A percentile compares a stretch with the other conserved stretches of the same genome.
Conservation (phyloP, 495 filamentous ascomycete species). For the Penicillium taxi region DNA sequence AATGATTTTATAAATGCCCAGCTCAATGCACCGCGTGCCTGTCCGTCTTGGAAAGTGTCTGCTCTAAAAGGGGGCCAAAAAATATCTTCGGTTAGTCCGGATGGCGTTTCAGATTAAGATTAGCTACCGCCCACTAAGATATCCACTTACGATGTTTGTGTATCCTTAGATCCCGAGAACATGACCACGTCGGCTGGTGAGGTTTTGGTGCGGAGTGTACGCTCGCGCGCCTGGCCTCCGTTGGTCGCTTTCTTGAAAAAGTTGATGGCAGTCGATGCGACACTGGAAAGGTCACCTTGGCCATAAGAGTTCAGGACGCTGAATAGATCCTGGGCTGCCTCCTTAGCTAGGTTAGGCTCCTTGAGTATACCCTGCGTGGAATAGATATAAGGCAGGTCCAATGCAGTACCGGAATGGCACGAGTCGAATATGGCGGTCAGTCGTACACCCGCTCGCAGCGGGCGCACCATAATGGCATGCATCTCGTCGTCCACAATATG, state of each 20-base stretch:
- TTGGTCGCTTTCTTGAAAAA: slow-evolving; percentile 88
- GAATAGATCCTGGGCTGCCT: slow-evolving; percentile 87
- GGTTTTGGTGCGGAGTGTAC: slow-evolving; percentile 78
- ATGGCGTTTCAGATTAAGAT: background rate
- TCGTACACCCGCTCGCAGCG: slow-evolving; percentile 76
- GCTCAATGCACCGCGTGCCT: slow-evolving; percentile 94
- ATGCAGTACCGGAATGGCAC: slow-evolving; percentile 91
- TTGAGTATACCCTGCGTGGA: slow-evolving; percentile 92
- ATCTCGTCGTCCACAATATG: slow-evolving; percentile 98
- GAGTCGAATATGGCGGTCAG: slow-evolving; percentile 98
- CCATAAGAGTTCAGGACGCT: slow-evolving; percentile 80
- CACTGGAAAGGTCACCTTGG: slow-evolving; percentile 74
- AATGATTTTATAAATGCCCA: slow-evolving; percentile 92
- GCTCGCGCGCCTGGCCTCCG: slow-evolving; percentile 70
- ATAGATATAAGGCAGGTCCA: slow-evolving; percentile 96
- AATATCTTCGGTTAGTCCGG: slow-evolving; percentile 6
- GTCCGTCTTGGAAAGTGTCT: slow-evolving; percentile 49
- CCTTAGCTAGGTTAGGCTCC: slow-evolving; percentile 95
- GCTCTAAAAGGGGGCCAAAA: slow-evolving; percentile 17
- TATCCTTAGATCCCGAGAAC: slow-evolving; percentile 95
- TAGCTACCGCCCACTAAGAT: background rate
- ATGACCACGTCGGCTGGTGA: slow-evolving; percentile 94
- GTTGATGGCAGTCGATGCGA: slow-evolving; percentile 70
- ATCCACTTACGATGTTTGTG: slow-evolving; percentile 59
- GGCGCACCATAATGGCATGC: slow-evolving; percentile 90